phyloP scores from a whole-genome alignment of 352 stramenopile genomes.

The Pythium inflatum region DNA sequence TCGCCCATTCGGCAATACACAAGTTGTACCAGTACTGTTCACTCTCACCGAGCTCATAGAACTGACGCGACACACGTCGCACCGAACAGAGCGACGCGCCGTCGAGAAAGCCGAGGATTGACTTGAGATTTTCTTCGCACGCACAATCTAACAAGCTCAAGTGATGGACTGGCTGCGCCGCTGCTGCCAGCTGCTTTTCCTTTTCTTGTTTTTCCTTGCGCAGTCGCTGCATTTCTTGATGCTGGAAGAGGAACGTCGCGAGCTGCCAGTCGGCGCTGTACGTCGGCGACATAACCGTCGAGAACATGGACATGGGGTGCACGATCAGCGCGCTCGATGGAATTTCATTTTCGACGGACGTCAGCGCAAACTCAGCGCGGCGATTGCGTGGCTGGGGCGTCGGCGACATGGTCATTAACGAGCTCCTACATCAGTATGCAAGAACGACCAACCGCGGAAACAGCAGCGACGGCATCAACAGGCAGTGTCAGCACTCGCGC shows the following conservation, averaged over 20 bases:
- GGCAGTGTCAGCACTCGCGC: not conserved
- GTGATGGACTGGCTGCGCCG: not conserved
- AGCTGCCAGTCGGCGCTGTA: slow-evolving; percentile 47
- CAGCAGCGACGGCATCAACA: not conserved
- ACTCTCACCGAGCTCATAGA: slow-evolving; percentile 51
- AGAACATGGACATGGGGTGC: slow-evolving; percentile 62
- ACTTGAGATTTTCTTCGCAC: slow-evolving; percentile 73
- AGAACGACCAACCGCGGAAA: not conserved
- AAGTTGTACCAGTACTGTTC: slow-evolving; percentile 72
- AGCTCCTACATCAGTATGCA: not conserved
- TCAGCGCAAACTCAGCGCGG: slow-evolving; percentile 6
- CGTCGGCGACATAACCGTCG: slow-evolving; percentile 35
- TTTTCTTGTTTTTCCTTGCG: slow-evolving; percentile 31
- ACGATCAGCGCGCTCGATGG: slow-evolving; percentile 60
- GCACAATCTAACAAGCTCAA: slow-evolving; percentile 64
- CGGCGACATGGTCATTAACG: not conserved
- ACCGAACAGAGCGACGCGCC: slow-evolving; percentile 61
- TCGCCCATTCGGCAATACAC: slow-evolving; percentile 70
- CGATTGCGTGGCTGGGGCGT: not conserved
- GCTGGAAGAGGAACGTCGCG: slow-evolving; percentile 37
- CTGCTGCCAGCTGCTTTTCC: not conserved
- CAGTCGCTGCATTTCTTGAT: slow-evolving; percentile 42
- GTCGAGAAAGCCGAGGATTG: slow-evolving; percentile 73
- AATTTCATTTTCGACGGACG: not conserved
- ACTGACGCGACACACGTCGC: slow-evolving; percentile 65